Evolutionary conservation across 306 rosid species (phyloP), one percentile per base, ranked within the genome.

Genomic region (Begonia fuchsioides): DNA sequence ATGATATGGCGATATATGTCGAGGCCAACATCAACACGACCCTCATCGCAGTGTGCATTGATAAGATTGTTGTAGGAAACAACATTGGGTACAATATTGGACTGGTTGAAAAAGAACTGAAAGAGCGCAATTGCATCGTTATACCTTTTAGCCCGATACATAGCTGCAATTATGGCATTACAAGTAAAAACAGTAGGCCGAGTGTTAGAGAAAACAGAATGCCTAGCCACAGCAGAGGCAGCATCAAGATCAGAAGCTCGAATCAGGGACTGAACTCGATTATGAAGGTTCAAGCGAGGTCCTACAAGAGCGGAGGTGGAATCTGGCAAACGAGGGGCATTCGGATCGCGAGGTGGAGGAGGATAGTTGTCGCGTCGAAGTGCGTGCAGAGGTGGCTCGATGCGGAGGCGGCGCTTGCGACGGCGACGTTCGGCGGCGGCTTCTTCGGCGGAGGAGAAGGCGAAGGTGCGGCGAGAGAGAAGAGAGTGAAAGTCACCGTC

Each of bases 101-200:
- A 78, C 51, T 81, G 97, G 16, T 66, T 70, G 75, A 81, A 88
- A 70, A 88, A 88, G 63, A 80, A 88, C 11, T 84, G 85, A 53
- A 83, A 83, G 16, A 88, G 81, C 7, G 82, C 86, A 51, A 76
- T 61, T 38, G 93, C 93, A 39, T 83, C 95, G 7, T 38, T 52
- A 51, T 80, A 83, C 75, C 95, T 72, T 76, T 73, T 72, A 3
- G 72, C 78, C 9, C 96, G 86, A 60, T 81, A 88, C 96, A 88
- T 88, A 60, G 93, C 86, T 3, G 93, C 97, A 9, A 88, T 70
- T 43, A 88, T 74, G 61, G 97, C 97, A 38, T 88, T 88, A 69
- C 97, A 88, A n/a, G 96, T 88, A 75, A 81, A 83, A 9, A 88
- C 96, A 8, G 96, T 88, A n/a, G 96, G 96, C 6, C 94, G 93